Evolutionary conservation across 495 filamentous ascomycete species (phyloP).

Genomic region (Bryoglossum gracile): DNA sequence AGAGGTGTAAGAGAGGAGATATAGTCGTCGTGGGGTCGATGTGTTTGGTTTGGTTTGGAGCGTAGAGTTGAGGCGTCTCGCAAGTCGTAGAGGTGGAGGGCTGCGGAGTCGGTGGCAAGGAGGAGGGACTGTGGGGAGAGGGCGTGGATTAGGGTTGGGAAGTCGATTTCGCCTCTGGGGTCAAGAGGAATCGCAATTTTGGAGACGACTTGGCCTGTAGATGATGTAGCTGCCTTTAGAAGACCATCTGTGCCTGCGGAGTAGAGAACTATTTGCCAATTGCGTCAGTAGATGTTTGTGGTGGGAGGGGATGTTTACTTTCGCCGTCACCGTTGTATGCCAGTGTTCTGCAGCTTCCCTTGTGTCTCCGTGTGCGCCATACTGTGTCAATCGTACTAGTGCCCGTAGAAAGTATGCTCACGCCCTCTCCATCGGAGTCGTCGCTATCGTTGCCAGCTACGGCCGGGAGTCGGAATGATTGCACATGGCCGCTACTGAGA

Average conservation of each 20-base stretch:
- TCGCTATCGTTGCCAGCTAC: slow-evolving; percentile 27
- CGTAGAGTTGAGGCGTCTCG: slow-evolving; percentile 54
- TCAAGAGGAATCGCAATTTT: slow-evolving; percentile 58
- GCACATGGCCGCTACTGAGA: slow-evolving; percentile 76
- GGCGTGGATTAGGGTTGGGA: slow-evolving; percentile 67
- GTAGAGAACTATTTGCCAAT: slow-evolving; percentile 44
- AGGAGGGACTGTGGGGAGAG: slow-evolving; percentile 84
- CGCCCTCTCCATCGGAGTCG: slow-evolving; percentile 39
- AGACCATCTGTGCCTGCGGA: slow-evolving; percentile 86
- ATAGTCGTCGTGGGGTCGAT: slow-evolving; percentile 86
- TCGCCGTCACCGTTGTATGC: slow-evolving; percentile 60
- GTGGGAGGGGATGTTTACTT: slow-evolving; percentile 6
- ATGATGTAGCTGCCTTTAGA: slow-evolving; percentile 75
- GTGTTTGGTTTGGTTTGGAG: slow-evolving; percentile 62
- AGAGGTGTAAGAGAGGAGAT: slow-evolving; percentile 83
- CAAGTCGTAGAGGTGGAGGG: slow-evolving; percentile 84
- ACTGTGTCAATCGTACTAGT: slow-evolving; percentile 69
- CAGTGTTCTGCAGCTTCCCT: slow-evolving; percentile 80
- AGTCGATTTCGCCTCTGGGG: slow-evolving; percentile 44
- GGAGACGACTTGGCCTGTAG: slow-evolving; percentile 71
- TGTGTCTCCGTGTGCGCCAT: slow-evolving; percentile 85
- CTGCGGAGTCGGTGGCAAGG: slow-evolving; percentile 81
- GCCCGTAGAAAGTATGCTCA: slow-evolving; percentile 49
- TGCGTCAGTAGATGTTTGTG: slow-evolving; percentile 6
- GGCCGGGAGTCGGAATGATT: slow-evolving; percentile 70